phyloP scores from a whole-genome alignment of 179 eudicot genomes.

The Gypsophila paniculata region DNA sequence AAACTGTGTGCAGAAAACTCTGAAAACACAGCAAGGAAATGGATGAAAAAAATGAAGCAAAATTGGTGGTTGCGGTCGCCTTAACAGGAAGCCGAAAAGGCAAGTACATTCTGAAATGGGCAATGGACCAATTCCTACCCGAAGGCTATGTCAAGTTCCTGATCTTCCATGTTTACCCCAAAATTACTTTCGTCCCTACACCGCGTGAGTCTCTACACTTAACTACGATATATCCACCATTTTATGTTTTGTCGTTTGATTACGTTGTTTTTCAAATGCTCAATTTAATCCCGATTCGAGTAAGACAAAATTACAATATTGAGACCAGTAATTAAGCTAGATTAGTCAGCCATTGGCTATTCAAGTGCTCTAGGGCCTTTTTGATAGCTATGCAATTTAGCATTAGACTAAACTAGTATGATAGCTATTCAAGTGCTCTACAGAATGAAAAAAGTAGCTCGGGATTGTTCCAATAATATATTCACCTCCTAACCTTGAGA shows the following conservation, averaged over 20 bases:
- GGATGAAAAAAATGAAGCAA: conserved; percentile 15
- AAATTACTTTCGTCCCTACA: conserved; percentile 51
- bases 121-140: conserved; percentile 55
- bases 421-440: no score
- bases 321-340: no score
- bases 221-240: not conserved
- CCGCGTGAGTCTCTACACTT: conserved; percentile 46
- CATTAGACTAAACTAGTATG: no score
- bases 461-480: no score
- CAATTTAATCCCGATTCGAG: no score
- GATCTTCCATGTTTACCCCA: conserved; percentile 60
- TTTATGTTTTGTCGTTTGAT: not conserved
- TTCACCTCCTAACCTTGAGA: no score
- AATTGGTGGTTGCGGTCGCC: conserved; percentile 24
- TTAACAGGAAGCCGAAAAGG: conserved; percentile 45
- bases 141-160: conserved; percentile 51
- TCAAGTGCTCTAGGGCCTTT: no score
- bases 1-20: not conserved
- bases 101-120: conserved; percentile 58
- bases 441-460: no score
- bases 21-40: conserved; percentile 3
- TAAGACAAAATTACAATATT: no score
- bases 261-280: no score
- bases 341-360: no score
- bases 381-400: no score